Percentiles rank a stretch among this genome's conserved stretches.
Conservation (phyloP, 306 rosid species). For the Corylus americana region DNA sequence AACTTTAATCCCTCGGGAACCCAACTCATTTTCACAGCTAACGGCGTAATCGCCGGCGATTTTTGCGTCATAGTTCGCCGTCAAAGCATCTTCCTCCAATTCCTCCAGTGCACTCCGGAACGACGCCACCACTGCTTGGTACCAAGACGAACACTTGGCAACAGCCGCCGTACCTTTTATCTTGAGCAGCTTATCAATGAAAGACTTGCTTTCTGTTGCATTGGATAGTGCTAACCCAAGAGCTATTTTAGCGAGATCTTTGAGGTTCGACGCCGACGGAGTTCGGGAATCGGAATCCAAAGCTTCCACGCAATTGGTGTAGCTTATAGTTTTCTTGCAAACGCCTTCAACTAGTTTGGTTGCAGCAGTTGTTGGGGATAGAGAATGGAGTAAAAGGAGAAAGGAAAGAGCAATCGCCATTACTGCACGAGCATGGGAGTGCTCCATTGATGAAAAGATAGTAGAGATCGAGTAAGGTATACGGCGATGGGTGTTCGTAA, state of each 20-base stretch:
- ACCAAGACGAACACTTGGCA: conserved; percentile 6
- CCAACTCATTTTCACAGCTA: conserved; percentile 5
- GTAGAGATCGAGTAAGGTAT: background rate
- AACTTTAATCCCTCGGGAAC: background rate
- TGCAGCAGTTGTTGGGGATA: background rate
- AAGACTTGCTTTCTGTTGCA: conserved; percentile 1
- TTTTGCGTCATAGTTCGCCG: conserved; percentile 20
- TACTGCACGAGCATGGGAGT: background rate
- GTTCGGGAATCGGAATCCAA: conserved; percentile 18
- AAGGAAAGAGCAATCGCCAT: background rate
- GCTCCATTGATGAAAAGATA: background rate
- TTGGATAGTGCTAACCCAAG: background rate
- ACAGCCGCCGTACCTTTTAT: background rate
- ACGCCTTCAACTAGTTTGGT: conserved; percentile 3
- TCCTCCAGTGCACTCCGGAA: conserved; percentile 4
- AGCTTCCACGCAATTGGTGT: conserved; percentile 3
- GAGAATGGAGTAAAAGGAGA: background rate
- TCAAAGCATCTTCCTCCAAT: background rate
- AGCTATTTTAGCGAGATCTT: conserved; percentile 16
- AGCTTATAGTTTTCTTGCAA: conserved; percentile 12
- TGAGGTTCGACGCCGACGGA: background rate
- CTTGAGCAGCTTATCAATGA: background rate
- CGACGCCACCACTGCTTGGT: background rate
- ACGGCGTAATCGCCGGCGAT: background rate
- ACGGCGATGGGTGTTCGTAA: too few species aligned